These are phyloP conservation scores for Cladosporium colombiae DNA, from an alignment of 2,329 filamentous ascomycete genomes.

Conservation along the genomic window DNA sequence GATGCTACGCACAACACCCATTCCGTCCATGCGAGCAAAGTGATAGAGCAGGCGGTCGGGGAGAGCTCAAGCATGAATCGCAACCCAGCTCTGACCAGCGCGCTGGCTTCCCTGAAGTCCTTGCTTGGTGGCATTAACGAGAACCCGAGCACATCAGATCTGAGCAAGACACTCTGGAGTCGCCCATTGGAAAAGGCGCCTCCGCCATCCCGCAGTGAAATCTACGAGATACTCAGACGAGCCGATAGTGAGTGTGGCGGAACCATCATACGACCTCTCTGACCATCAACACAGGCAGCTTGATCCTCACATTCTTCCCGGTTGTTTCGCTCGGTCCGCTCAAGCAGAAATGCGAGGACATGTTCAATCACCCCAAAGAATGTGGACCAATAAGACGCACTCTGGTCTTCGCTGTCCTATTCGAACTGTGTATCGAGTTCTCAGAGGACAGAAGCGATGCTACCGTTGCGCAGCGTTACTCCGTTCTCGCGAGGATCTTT, in stretches of 20 bases:
- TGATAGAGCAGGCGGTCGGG: slow-evolving; percentile 22
- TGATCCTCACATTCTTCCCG: slow-evolving; percentile 22
- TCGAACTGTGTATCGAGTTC: slow-evolving; percentile 23
- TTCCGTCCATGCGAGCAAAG: slow-evolving; percentile 19
- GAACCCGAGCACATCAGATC: slow-evolving; percentile 18
- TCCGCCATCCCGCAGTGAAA: slow-evolving; percentile 10
- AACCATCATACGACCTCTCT: not conserved
- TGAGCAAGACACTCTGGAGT: slow-evolving; percentile 14
- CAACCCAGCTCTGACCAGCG: slow-evolving; percentile 19
- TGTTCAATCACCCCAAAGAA: slow-evolving; percentile 15
- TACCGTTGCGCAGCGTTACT: slow-evolving; percentile 17
- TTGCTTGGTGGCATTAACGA: slow-evolving; percentile 23
- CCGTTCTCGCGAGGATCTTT: slow-evolving; percentile 17
- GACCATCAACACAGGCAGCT: slow-evolving; percentile 12
- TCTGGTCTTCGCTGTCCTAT: slow-evolving; percentile 21
- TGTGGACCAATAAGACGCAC: slow-evolving; percentile 18
- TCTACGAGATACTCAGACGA: slow-evolving; percentile 9
- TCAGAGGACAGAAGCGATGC: slow-evolving; percentile 13
- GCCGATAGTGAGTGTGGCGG: not conserved
- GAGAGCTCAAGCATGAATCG: slow-evolving; percentile 19
- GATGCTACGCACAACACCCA: slow-evolving; percentile 21
- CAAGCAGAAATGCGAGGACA: slow-evolving; percentile 18
- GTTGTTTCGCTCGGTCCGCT: slow-evolving; percentile 15
- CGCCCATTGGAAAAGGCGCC: slow-evolving; percentile 14
- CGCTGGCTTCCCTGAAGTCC: slow-evolving; percentile 21